Evolutionary conservation across 2,329 filamentous ascomycete genomes (phyloP).

Genomic region (Fusarium pilosicola): DNA sequence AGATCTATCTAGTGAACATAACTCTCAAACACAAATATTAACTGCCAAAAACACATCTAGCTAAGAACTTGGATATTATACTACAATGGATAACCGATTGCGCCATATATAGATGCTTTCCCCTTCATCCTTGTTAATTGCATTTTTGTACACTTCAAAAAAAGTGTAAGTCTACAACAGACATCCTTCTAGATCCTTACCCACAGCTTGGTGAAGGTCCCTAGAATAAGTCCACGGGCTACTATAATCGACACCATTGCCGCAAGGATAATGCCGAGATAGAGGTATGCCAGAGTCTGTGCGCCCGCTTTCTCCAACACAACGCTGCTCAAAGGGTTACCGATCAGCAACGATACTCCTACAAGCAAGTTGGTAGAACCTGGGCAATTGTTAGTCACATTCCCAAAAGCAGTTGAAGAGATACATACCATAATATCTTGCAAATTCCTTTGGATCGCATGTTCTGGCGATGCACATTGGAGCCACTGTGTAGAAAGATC

Average conservation of each 20-base stretch:
- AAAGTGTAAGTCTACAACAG: neutral
- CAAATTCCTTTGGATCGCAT: constrained; percentile 56
- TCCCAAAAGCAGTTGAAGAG: neutral
- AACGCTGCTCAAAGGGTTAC: constrained; percentile 56
- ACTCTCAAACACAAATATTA: neutral
- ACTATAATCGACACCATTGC: constrained; percentile 42
- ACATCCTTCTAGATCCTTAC: constrained; percentile 3
- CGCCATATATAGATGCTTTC: neutral
- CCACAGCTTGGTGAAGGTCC: constrained; percentile 1
- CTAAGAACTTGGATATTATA: neutral
- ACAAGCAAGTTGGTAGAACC: constrained; percentile 58
- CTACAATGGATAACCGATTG: neutral
- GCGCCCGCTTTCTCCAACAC: constrained; percentile 55
- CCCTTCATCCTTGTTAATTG: too few species aligned
- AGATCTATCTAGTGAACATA: neutral
- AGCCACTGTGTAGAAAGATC: constrained; percentile 54
- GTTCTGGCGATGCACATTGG: constrained; percentile 56
- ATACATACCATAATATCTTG: constrained; percentile 49
- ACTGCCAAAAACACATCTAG: neutral
- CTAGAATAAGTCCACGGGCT: constrained; percentile 28
- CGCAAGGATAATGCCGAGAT: constrained; percentile 52
- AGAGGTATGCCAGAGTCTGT: constrained; percentile 55
- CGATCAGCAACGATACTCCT: constrained; percentile 54
- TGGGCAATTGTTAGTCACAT: constrained; percentile 41
- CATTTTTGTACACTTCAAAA: neutral